Percentiles rank a stretch among this genome's conserved stretches.
Conservation (phyloP, 1,139 yeast genomes). For the Eremothecium cymbalariae region DNA sequence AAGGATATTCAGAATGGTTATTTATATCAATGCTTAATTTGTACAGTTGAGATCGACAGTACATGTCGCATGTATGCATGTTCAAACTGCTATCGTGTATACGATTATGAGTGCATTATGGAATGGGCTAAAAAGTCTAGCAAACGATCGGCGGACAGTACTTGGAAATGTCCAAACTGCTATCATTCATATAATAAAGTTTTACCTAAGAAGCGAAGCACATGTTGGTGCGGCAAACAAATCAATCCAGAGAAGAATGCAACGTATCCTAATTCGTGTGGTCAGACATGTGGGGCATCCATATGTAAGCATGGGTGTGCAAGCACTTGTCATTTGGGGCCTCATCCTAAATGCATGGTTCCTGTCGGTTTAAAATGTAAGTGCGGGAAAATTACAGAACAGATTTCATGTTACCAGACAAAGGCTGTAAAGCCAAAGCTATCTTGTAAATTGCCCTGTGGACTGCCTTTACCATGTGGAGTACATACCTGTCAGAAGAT, state of each 20-base stretch:
- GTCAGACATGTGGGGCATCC: conserved; percentile 58
- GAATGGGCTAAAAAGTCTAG: conserved; percentile 80
- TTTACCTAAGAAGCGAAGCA: conserved; percentile 49
- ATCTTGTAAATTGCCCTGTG: conserved; percentile 59
- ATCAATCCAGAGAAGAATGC: conserved; percentile 56
- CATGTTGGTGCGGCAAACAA: conserved; percentile 85
- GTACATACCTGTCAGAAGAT: conserved; percentile 50
- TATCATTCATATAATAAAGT: conserved; percentile 45
- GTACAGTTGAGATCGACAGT: conserved; percentile 74
- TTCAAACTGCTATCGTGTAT: conserved; percentile 61
- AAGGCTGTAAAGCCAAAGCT: conserved; percentile 48
- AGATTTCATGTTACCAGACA: conserved; percentile 70
- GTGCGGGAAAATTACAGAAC: conserved; percentile 64
- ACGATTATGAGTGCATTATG: conserved; percentile 69
- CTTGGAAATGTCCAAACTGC: conserved; percentile 90
- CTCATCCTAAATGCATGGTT: conserved; percentile 73
- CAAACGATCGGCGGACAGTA: conserved; percentile 45
- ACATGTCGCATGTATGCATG: conserved; percentile 69
- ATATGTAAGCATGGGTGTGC: conserved; percentile 70
- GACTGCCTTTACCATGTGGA: conserved; percentile 58
- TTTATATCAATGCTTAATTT: conserved; percentile 67
- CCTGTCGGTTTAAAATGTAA: conserved; percentile 65
- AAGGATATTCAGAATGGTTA: conserved; percentile 47
- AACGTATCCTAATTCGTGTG: conserved; percentile 79
- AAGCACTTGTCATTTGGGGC: conserved; percentile 79